A percentile compares a stretch with the other conserved stretches of the same genome.
Evolutionary conservation across 2,329 filamentous ascomycete species (phyloP).

Genomic region (Colletotrichum phormii): DNA sequence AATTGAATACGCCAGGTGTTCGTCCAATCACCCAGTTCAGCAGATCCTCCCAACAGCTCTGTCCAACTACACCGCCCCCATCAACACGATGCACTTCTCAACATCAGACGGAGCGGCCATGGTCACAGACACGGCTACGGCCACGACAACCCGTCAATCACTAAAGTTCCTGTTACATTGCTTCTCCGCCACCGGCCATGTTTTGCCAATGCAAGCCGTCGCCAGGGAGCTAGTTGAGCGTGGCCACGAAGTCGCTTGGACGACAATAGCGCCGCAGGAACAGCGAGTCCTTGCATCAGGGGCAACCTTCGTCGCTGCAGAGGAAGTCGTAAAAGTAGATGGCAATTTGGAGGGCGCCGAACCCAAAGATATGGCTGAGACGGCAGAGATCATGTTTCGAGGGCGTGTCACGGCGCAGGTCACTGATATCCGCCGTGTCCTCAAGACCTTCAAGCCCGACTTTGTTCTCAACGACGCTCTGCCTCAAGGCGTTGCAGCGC

Average conservation of each 20-base stretch:
- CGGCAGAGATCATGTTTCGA: conserved; percentile 40
- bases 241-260: conserved; percentile 53
- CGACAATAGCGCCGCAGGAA: conserved; percentile 49
- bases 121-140: not conserved
- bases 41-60: conserved; percentile 1
- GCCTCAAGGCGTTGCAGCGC: conserved; percentile 49
- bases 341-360: conserved; percentile 42
- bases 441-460: conserved; percentile 45
- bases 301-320: conserved; percentile 48
- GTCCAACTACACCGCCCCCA: not conserved
- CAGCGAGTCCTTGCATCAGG: conserved; percentile 48
- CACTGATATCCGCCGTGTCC: conserved; percentile 47
- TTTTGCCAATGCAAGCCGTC: conserved; percentile 53
- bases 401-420: conserved; percentile 49
- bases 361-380: conserved; percentile 48
- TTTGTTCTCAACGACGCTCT: conserved; percentile 52
- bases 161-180: conserved; percentile 53
- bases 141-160: not conserved
- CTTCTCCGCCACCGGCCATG: conserved; percentile 53
- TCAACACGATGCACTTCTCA: conserved; percentile 22
- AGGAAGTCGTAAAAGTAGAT: conserved; percentile 46
- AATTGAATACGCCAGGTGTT: conserved; percentile 14
- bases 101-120: not conserved
- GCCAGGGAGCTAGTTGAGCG: conserved; percentile 50
- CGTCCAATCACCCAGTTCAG: conserved; percentile 21